phyloP scores from a whole-genome alignment of 2,329 filamentous ascomycete genomes.

The Scedosporium aurantiacum region DNA sequence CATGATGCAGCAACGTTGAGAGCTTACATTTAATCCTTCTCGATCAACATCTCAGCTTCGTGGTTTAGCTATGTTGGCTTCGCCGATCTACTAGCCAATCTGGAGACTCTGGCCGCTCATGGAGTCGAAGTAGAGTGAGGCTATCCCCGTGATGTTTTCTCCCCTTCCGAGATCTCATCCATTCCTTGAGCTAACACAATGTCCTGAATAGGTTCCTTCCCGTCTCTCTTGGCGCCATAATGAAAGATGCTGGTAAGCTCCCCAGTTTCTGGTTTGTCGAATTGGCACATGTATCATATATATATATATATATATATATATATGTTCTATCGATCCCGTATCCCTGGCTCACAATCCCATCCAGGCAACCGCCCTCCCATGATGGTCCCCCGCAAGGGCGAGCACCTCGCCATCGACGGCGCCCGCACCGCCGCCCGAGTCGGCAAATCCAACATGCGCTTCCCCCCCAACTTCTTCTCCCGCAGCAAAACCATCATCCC shows the following conservation, averaged over 20 bases:
- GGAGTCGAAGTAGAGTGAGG: conserved; percentile 56
- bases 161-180: background rate
- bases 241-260: conserved; percentile 40
- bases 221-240: conserved; percentile 60
- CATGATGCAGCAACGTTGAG: background rate
- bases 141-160: background rate
- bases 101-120: conserved; percentile 42
- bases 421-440: conserved; percentile 26
- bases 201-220: conserved; percentile 48
- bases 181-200: background rate
- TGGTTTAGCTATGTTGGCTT: conserved; percentile 48
- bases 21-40: background rate
- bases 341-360: background rate
- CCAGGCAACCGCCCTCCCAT: conserved; percentile 66
- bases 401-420: conserved; percentile 36
- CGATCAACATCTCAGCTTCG: conserved; percentile 40
- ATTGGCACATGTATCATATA: no score
- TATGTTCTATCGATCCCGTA: background rate
- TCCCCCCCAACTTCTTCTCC: conserved; percentile 33
- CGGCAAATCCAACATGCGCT: conserved; percentile 23
- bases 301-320: background rate
- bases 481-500: conserved; percentile 38
- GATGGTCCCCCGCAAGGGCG: conserved; percentile 56
- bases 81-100: conserved; percentile 45
- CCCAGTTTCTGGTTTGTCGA: background rate